Base-by-base conservation (phyloP, 148 eudicot genomes). In the Amaranthus palmeri region DNA sequence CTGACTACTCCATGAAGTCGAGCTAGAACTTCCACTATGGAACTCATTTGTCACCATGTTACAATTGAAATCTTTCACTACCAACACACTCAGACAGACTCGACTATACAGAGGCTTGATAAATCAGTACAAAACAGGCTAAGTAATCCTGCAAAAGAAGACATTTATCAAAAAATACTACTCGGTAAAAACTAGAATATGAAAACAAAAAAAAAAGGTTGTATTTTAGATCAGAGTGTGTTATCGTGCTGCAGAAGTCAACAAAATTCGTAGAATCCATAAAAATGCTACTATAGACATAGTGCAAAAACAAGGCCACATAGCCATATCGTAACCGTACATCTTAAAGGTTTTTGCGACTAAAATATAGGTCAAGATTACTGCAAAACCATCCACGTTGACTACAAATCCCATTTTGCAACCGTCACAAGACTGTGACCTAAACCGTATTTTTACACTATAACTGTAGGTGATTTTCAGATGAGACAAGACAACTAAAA, bases 1-100 rank as follows among this genome's bases (percentile, higher is more conserved):
- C 75, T 81, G 84, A 76, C 88, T 90, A 75, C 88, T 88, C 64
- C 77, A 78, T 47, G 93, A 90, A 65, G 90, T 83, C 56, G 97
- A 90, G 84, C 88, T 86, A 48, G 92, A 92, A 76, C 83, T 75
- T 76, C 74, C 89, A 74, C 83, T 74, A 14, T 48, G 67, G 61
- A 65, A 58, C 70, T 77, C 88, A 85, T 78, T 88, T 74, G 84
- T 83, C 86, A 83, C 77, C 67, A 80, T 88, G 65, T 14, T 11
- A 76, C n/a, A 58, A 48, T 10, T 42, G 49, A 56, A 41, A 68
- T 10, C 71, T 74, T 65, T 49, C 41, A n/a, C 14, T 64, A 74
- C 45, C 49, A 65, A 60, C 55, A 69, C 59, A 10, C 47, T 5
- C 15, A 60, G 40, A 36, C 51, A 49, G 64, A 55, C 55, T 47